Conservation (phyloP, 306 rosid species). For the Psophocarpus tetragonolobus region DNA sequence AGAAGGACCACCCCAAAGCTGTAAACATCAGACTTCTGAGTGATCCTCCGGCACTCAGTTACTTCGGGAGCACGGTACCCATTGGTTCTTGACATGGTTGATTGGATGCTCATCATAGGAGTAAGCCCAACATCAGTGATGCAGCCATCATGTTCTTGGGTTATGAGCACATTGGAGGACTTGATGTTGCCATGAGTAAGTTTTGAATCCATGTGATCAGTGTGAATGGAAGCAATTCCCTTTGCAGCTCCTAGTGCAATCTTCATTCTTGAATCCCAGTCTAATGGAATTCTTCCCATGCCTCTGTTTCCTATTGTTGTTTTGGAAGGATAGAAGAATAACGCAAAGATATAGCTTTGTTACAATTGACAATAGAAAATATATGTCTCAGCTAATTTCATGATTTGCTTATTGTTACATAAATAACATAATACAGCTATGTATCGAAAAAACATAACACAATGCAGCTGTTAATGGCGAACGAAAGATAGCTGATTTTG, state of each 20-base stretch:
- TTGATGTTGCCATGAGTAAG: slow-evolving; percentile 67
- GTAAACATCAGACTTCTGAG: slow-evolving; percentile 69
- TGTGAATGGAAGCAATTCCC: slow-evolving; percentile 64
- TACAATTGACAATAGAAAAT: background rate
- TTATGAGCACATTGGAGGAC: slow-evolving; percentile 65
- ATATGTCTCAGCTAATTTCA: background rate
- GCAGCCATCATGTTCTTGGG: slow-evolving; percentile 54
- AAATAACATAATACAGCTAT: background rate
- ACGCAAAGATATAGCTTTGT: background rate
- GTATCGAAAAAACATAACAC: too few relatives aligned
- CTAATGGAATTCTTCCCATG: slow-evolving; percentile 48
- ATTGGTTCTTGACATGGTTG: slow-evolving; percentile 43
- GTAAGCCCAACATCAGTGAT: slow-evolving; percentile 59
- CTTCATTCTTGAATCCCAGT: slow-evolving; percentile 68
- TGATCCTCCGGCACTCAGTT: slow-evolving; percentile 40
- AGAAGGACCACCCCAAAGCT: slow-evolving; percentile 73
- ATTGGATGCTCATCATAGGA: slow-evolving; percentile 48
- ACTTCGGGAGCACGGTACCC: slow-evolving; percentile 66
- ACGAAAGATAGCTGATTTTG: background rate
- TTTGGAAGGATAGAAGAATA: slow-evolving; percentile 16
- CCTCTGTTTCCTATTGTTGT: slow-evolving; percentile 50
- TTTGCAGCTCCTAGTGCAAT: slow-evolving; percentile 53
- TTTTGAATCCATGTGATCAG: slow-evolving; percentile 42
- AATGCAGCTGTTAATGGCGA: background rate
- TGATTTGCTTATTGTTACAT: background rate